Evolutionary conservation across 306 rosid species (phyloP), one percentile per base, ranked within the genome.

Genomic region (Trifolium fragiferum): DNA sequence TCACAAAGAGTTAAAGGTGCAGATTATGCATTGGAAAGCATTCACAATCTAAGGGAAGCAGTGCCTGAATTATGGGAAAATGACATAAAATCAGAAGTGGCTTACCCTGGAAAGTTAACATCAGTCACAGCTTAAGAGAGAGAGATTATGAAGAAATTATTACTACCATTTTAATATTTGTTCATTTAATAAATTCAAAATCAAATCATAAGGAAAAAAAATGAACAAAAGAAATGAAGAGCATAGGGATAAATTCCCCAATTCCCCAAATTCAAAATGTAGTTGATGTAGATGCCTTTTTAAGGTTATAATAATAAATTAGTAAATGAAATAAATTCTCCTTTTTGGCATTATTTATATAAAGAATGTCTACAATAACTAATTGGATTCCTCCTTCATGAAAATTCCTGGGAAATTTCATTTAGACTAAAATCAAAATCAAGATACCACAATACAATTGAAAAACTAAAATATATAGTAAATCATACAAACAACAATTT

Each of bases 21-120:
- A 35, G 99, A 95, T 87, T 87, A 84, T 85, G 99, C 98, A 1
- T 82, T 95, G 69, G 98, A 92, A 82, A 95, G 96, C 80, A 92
- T 92, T 64, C 98, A 95, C 84, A 95, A 95, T 68, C 92, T 95
- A 1, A 95, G 86, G 61, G 99, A 95, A 53, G 98, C 98, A 19
- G 67, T 95, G 62, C 86, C 93, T 60, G 91, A 92, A 84, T 85
- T 95, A 57, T 92, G 96, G 98, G 91, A 95, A 14, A 86, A 63
- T 78, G 97, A 89, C 10, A 81, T 58, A 18, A 89, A 86, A 92
- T 82, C 97, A 55, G 93, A 89, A 77, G 92, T 86, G 64, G 82
- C 83, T 20, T 91, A 86, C 83, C 55, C 98, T 60, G 87, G 88
- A 43, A 92, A 92, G 30, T 82, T 92, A 79, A 90, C 97, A 20